Conservation (phyloP, 2,329 filamentous ascomycete species). For the Chlorencoelia australis region DNA sequence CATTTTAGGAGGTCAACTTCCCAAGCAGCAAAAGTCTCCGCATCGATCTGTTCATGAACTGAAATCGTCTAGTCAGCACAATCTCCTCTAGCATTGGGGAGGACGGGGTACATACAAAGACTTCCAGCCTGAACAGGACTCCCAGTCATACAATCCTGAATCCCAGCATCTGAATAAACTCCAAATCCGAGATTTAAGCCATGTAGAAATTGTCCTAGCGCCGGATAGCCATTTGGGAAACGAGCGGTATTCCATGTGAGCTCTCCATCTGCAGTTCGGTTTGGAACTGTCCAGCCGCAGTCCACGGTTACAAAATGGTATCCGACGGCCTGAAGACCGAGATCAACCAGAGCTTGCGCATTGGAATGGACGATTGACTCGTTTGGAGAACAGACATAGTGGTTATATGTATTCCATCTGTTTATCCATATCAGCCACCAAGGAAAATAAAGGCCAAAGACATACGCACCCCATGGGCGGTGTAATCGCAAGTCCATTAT, state of each 20-base stretch:
- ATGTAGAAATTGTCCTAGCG: conserved; percentile 33
- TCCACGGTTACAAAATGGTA: conserved; percentile 41
- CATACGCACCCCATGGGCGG: conserved; percentile 19
- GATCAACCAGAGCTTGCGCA: conserved; percentile 35
- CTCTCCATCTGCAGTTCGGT: conserved; percentile 26
- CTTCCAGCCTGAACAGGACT: conserved; percentile 18
- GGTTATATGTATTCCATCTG: conserved; percentile 41
- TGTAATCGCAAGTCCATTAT: conserved; percentile 20
- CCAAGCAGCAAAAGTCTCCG: conserved; percentile 22
- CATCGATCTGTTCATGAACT: conserved; percentile 21
- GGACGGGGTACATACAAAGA: conserved; percentile 22
- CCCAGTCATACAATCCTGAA: conserved; percentile 25
- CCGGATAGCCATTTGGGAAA: conserved; percentile 34
- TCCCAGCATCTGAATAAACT: conserved; percentile 32
- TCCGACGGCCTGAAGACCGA: conserved; percentile 34
- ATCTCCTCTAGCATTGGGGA: too few species aligned
- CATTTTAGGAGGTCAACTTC: conserved; percentile 35
- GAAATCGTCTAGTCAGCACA: too few species aligned
- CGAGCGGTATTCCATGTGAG: conserved; percentile 33
- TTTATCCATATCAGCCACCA: too few species aligned
- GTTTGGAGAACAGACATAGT: conserved; percentile 36
- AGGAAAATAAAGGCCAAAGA: neutral
- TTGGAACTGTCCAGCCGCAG: conserved; percentile 37
- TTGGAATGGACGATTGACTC: conserved; percentile 37
- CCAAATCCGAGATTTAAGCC: conserved; percentile 33